phyloP scores from a whole-genome alignment of 2,329 filamentous ascomycete genomes.

The Shiraia bambusicola region DNA sequence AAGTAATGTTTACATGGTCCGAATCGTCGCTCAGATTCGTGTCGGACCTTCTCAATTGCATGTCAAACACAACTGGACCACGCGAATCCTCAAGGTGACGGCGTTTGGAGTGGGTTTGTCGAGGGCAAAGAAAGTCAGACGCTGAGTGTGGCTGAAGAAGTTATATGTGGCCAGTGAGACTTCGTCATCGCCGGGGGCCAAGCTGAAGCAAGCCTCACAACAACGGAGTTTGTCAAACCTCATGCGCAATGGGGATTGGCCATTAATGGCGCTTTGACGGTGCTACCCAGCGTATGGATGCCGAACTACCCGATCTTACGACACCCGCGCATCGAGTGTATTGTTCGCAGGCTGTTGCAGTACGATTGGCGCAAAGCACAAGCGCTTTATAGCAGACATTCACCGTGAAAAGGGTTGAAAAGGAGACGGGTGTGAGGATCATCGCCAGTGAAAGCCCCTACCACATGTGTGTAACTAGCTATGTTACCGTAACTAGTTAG shows the following conservation, averaged over 20 bases:
- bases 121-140: constrained; percentile 5
- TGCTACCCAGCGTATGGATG: background rate
- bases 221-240: constrained; percentile 2
- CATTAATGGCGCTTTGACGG: background rate
- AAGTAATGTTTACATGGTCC: constrained; percentile 25
- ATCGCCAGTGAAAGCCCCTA: no score
- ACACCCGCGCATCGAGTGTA: background rate
- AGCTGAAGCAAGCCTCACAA: constrained; percentile 3
- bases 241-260: background rate
- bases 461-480: no score
- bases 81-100: background rate
- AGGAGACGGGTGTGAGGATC: no score
- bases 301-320: background rate
- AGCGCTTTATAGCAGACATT: no score
- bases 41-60: constrained; percentile 27
- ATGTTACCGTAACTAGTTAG: no score
- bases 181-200: constrained; percentile 8
- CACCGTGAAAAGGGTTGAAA: no score
- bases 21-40: constrained; percentile 28
- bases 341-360: no score
- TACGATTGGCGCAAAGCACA: background rate
- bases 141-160: constrained; percentile 15
- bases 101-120: background rate
- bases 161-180: constrained; percentile 8
- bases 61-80: constrained; percentile 4